Percentiles rank a stretch among this genome's conserved stretches.
Evolutionary conservation across 2,329 filamentous ascomycete genomes (phyloP).

Genomic region (Fusarium subglutinans): DNA sequence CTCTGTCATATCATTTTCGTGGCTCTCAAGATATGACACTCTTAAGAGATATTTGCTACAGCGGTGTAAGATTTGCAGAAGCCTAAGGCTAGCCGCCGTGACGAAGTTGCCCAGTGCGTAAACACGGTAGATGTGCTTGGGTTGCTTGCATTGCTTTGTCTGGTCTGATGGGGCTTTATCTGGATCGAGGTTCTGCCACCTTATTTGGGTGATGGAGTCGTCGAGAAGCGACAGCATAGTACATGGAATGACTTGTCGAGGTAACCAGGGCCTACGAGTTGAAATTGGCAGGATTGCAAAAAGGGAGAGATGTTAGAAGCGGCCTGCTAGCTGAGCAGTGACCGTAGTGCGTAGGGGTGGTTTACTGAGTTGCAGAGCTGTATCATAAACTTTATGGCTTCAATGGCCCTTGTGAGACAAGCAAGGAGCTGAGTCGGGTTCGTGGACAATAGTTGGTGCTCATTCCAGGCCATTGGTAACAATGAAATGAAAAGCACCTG

Average conservation of each 20-base stretch:
- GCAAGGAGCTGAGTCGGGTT: slow-evolving; percentile 7
- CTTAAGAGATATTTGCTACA: too few relatives aligned
- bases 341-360: neutral
- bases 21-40: too few relatives aligned
- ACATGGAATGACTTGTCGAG: slow-evolving; percentile 1
- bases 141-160: slow-evolving; percentile 13
- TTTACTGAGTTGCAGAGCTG: slow-evolving; percentile 9
- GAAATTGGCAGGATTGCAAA: slow-evolving; percentile 41
- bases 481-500: slow-evolving; percentile 29
- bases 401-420: slow-evolving; percentile 11
- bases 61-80: too few relatives aligned
- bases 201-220: slow-evolving; percentile 34
- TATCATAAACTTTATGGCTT: slow-evolving; percentile 40
- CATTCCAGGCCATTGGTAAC: slow-evolving; percentile 17
- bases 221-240: slow-evolving; percentile 30
- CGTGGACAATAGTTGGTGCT: slow-evolving; percentile 13
- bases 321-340: slow-evolving; percentile 23
- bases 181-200: slow-evolving; percentile 28
- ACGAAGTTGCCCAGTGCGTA: too few relatives aligned
- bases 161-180: slow-evolving; percentile 37
- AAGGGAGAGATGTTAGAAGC: neutral
- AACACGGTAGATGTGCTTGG: too few relatives aligned
- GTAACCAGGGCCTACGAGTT: slow-evolving; percentile 3
- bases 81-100: too few relatives aligned
- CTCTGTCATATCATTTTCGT: too few relatives aligned